Evolutionary conservation across 805 yeast genomes (phyloP).

Genomic region (Maudiozyma barnettii): DNA sequence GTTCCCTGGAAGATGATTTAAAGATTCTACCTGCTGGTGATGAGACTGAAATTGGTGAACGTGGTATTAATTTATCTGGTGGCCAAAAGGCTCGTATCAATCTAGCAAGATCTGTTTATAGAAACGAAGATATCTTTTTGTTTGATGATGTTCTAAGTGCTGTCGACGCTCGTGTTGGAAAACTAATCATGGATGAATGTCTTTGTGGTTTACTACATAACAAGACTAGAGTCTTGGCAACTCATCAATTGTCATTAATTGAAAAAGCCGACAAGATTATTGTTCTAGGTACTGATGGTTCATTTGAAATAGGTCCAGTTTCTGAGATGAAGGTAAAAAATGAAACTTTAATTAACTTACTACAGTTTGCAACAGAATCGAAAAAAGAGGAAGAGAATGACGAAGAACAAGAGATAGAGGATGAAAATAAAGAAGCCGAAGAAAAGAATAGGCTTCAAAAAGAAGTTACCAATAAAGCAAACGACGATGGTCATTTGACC

Average conservation of each 20-base stretch:
- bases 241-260: conserved; percentile 72
- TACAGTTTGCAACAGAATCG: conserved; percentile 35
- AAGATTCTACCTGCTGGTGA: conserved; percentile 66
- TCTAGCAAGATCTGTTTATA: conserved; percentile 72
- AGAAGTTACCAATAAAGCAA: conserved; percentile 8
- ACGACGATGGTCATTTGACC: conserved; percentile 31
- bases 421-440: conserved; percentile 4
- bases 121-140: conserved; percentile 54
- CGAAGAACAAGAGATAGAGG: conserved; percentile 14
- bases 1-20: conserved; percentile 60
- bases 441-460: conserved; percentile 13
- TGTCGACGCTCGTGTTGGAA: conserved; percentile 82
- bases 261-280: conserved; percentile 63
- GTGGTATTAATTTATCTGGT: conserved; percentile 77
- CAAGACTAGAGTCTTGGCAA: conserved; percentile 68
- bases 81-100: conserved; percentile 81
- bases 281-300: conserved; percentile 54
- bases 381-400: conserved; percentile 12
- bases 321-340: conserved; percentile 41
- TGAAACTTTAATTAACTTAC: conserved; percentile 40
- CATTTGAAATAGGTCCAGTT: conserved; percentile 53
- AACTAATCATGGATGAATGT: conserved; percentile 64
- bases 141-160: conserved; percentile 78
- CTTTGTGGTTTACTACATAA: conserved; percentile 45
- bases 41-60: conserved; percentile 70